Evolutionary conservation across 2,329 filamentous ascomycete genomes (phyloP).

Genomic region (Trichoderma koningiopsis): DNA sequence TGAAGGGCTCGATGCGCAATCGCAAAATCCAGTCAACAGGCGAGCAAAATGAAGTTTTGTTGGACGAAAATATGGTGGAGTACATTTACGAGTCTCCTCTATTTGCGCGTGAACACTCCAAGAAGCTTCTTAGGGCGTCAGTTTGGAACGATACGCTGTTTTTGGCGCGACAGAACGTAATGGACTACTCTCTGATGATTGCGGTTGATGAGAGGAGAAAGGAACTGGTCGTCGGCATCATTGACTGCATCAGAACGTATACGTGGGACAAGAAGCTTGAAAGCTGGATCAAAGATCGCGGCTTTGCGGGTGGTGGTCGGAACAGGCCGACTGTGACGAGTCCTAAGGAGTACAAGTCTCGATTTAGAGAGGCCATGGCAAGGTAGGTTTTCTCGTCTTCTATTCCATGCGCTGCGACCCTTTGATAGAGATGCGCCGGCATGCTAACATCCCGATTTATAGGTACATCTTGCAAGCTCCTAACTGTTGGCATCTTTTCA

Average conservation of each 20-base stretch:
- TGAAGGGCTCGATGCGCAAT: constrained; percentile 98
- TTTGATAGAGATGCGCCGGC: not conserved
- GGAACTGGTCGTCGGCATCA: constrained; percentile 95
- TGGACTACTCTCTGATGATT: constrained; percentile 99
- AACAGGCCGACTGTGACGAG: constrained; percentile 94
- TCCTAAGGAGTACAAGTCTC: constrained; percentile 95
- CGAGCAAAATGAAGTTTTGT: constrained; percentile 90
- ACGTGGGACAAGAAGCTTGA: constrained; percentile 99
- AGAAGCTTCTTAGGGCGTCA: constrained; percentile 85
- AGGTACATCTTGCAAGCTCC: constrained; percentile 74
- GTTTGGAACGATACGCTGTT: constrained; percentile 99
- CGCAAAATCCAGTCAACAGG: constrained; percentile 95
- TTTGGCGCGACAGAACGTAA: constrained; percentile 90
- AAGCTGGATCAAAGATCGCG: constrained; percentile 98
- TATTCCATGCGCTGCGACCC: not conserved
- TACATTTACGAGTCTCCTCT: constrained; percentile 97
- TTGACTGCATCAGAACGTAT: constrained; percentile 97
- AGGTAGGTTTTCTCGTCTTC: constrained; percentile 58
- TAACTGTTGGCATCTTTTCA: constrained; percentile 75
- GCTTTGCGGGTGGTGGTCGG: constrained; percentile 72
- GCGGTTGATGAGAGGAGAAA: constrained; percentile 89
- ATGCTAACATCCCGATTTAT: not conserved
- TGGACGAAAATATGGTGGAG: constrained; percentile 99
- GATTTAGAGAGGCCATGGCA: constrained; percentile 96
- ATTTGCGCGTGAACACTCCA: constrained; percentile 93